phyloP scores from a whole-genome alignment of 805 yeast genomes.

The Myxozyma melibiosi region DNA sequence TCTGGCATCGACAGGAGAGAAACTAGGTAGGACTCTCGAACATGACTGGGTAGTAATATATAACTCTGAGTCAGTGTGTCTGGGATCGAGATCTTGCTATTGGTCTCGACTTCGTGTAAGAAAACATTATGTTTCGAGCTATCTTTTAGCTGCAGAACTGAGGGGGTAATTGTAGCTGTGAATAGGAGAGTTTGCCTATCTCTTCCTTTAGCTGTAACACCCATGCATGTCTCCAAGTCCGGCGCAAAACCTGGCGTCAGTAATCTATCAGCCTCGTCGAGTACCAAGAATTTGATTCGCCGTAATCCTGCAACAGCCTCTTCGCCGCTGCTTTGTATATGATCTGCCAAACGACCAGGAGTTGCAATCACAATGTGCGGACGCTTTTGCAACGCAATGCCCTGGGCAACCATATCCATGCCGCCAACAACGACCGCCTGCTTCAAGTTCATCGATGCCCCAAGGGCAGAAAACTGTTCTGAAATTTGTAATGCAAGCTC shows the following conservation, averaged over 20 bases:
- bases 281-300: slow-evolving; percentile 75
- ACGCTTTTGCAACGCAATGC: slow-evolving; percentile 72
- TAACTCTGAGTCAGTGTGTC: slow-evolving; percentile 65
- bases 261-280: slow-evolving; percentile 95
- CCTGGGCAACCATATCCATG: slow-evolving; percentile 87
- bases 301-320: slow-evolving; percentile 80
- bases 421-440: slow-evolving; percentile 93
- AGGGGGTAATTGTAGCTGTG: slow-evolving; percentile 95
- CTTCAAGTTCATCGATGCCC: slow-evolving; percentile 82
- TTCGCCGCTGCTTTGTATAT: slow-evolving; percentile 81
- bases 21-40: slow-evolving; percentile 84
- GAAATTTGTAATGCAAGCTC: slow-evolving; percentile 96
- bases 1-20: slow-evolving; percentile 64
- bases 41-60: slow-evolving; percentile 79
- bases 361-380: slow-evolving; percentile 97
- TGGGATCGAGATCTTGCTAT: slow-evolving; percentile 66
- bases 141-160: slow-evolving; percentile 82
- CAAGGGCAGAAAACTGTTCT: slow-evolving; percentile 92
- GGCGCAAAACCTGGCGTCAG: slow-evolving; percentile 80
- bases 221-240: slow-evolving; percentile 73
- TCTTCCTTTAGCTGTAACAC: slow-evolving; percentile 67
- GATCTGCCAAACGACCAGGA: slow-evolving; percentile 95
- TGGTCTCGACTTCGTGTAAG: slow-evolving; percentile 17
- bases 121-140: slow-evolving; percentile 65
- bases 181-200: slow-evolving; percentile 85